Conservation (phyloP, 2,329 filamentous ascomycete species). For the Penicillium sp. region DNA sequence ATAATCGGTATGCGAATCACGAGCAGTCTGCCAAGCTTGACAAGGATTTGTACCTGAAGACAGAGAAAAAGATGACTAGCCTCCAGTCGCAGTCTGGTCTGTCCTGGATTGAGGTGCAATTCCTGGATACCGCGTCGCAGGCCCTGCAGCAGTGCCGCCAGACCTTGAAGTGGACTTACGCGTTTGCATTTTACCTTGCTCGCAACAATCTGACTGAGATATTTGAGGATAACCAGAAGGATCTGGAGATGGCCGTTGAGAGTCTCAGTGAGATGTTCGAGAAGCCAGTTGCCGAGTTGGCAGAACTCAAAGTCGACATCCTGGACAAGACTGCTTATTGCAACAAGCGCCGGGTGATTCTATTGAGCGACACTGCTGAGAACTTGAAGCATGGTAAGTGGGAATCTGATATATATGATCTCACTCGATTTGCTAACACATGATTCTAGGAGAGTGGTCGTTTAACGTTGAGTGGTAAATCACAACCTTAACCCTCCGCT, state of each 20-base stretch:
- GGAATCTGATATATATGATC: neutral
- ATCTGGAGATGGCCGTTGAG: slow-evolving; percentile 95
- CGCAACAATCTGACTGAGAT: slow-evolving; percentile 95
- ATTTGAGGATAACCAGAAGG: slow-evolving; percentile 98
- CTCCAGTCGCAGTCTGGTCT: slow-evolving; percentile 90
- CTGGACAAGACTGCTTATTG: slow-evolving; percentile 99
- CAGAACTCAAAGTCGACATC: slow-evolving; percentile 89
- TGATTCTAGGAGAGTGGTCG: slow-evolving; percentile 41
- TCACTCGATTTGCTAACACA: neutral
- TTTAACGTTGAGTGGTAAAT: slow-evolving; percentile 45
- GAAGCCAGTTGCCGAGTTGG: slow-evolving; percentile 84
- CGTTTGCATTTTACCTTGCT: slow-evolving; percentile 95
- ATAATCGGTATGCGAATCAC: slow-evolving; percentile 98
- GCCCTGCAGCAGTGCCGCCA: slow-evolving; percentile 95
- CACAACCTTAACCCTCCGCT: neutral
- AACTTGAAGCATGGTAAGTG: slow-evolving; percentile 78
- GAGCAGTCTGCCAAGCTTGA: slow-evolving; percentile 96
- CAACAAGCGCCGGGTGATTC: slow-evolving; percentile 82
- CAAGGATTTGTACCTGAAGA: slow-evolving; percentile 93
- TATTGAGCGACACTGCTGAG: slow-evolving; percentile 88
- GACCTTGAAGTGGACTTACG: slow-evolving; percentile 98
- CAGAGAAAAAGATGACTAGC: slow-evolving; percentile 98
- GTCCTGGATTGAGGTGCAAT: slow-evolving; percentile 99
- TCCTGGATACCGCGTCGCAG: slow-evolving; percentile 87
- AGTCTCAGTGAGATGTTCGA: slow-evolving; percentile 99